Evolutionary conservation across 225 moss, liverwort and hornwort genomes (phyloP).

Genomic region (Straminergon stramineum): DNA sequence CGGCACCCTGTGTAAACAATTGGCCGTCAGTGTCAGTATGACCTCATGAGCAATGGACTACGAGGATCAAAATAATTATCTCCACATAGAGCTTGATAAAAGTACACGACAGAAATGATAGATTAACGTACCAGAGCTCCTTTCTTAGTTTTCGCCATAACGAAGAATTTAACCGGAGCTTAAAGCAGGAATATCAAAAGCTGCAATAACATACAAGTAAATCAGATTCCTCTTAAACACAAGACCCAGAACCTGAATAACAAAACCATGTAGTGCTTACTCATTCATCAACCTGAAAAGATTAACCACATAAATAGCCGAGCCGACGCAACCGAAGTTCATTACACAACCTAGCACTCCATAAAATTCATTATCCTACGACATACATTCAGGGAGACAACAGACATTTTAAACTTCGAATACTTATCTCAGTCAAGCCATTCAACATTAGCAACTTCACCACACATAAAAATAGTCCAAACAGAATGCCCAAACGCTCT

Average conservation of each 20-base stretch:
- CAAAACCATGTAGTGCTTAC: neutral
- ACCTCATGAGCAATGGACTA: neutral
- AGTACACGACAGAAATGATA: neutral
- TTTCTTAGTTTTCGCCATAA: conserved; percentile 9
- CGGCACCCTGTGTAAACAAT: neutral
- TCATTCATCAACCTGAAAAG: neutral
- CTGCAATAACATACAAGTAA: neutral
- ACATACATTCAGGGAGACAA: neutral
- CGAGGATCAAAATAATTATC: neutral
- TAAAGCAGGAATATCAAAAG: neutral
- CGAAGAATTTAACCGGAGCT: neutral
- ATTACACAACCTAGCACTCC: neutral
- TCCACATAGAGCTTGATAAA: neutral
- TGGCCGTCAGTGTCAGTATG: neutral
- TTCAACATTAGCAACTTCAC: neutral
- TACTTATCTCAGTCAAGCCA: neutral
- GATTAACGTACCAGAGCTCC: neutral
- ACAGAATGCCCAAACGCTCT: neutral
- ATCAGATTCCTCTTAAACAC: neutral
- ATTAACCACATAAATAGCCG: neutral
- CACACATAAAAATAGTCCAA: neutral
- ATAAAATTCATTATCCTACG: neutral
- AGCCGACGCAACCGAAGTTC: neutral
- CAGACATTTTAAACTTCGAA: neutral
- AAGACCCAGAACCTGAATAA: neutral